A percentile compares a stretch with the other conserved stretches of the same genome.
Conservation (phyloP, 164 flowering plant genomes). For the Chimonanthus praecox region DNA sequence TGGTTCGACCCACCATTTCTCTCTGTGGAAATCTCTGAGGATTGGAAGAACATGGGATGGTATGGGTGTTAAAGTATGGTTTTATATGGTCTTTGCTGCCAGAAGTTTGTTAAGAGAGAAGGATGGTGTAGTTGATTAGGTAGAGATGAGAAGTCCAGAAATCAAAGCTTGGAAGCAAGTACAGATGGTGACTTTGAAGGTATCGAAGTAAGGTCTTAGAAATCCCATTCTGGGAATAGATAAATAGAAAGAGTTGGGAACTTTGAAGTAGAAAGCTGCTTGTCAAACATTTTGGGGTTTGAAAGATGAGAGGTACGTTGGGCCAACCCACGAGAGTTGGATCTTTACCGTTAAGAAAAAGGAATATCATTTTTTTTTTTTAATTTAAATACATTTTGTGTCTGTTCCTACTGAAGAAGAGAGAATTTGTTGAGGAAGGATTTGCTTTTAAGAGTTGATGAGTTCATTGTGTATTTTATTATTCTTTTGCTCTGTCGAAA, state of each 20-base stretch:
- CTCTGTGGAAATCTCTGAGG: not conserved
- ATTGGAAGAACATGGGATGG: not conserved
- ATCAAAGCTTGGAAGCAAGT: constrained; percentile 43
- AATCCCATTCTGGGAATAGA: not conserved
- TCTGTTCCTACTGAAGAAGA: not conserved
- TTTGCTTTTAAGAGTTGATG: not conserved
- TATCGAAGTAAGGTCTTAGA: not conserved
- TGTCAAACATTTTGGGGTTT: not conserved
- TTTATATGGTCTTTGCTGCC: constrained; percentile 9
- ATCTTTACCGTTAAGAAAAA: constrained; percentile 24
- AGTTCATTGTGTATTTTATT: no score
- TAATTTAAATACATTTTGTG: not conserved
- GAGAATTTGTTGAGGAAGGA: constrained; percentile 12
- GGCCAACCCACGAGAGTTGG: not conserved
- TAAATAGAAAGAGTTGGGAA: not conserved
- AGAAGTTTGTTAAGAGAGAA: constrained; percentile 21
- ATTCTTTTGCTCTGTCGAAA: no score
- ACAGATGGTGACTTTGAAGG: constrained; percentile 26
- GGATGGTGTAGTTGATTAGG: constrained; percentile 12
- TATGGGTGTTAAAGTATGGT: not conserved
- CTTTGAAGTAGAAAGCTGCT: no score
- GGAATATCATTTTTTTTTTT: constrained; percentile 3
- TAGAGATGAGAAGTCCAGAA: constrained; percentile 7
- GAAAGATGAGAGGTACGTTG: constrained; percentile 9
- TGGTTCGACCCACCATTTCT: constrained; percentile 7